phyloP scores from a whole-genome alignment of 495 filamentous ascomycete species.

The Immersiella caudata region DNA sequence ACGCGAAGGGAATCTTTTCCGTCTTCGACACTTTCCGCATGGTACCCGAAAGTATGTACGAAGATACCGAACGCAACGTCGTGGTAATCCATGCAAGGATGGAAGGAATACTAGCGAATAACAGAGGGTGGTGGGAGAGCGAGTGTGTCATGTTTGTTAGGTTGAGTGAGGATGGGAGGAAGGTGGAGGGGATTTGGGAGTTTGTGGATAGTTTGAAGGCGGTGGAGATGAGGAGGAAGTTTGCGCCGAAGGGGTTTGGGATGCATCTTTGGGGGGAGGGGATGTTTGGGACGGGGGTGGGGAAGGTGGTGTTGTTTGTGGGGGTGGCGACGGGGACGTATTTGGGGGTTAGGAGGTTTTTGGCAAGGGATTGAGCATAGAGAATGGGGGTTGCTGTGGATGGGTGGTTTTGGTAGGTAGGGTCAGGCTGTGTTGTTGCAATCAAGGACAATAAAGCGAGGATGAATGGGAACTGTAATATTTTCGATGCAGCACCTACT shows the following conservation, averaged over 20 bases:
- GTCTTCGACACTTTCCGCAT: conserved; percentile 44
- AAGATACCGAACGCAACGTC: conserved; percentile 33
- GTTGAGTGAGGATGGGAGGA: conserved; percentile 33
- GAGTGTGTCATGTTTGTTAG: conserved; percentile 47
- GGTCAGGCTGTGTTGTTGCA: too few species aligned
- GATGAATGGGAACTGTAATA: too few species aligned
- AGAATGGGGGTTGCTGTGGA: too few species aligned
- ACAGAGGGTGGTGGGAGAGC: conserved; percentile 36
- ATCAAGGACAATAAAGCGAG: too few species aligned
- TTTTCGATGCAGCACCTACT: too few species aligned
- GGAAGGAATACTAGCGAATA: conserved; percentile 34
- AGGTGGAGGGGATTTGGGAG: conserved; percentile 39
- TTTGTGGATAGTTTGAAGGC: conserved; percentile 49
- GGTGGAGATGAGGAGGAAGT: conserved; percentile 40
- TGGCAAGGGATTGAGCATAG: too few species aligned
- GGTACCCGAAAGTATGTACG: conserved; percentile 40
- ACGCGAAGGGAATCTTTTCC: conserved; percentile 42
- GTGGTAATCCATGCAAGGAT: conserved; percentile 43
- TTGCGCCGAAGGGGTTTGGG: conserved; percentile 36
- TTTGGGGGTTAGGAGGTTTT: conserved; percentile 19
- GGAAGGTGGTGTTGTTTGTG: conserved; percentile 27
- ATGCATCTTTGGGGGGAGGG: background rate
- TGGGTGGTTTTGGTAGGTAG: too few species aligned
- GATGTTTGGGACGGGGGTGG: conserved; percentile 4
- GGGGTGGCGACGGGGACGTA: conserved; percentile 24